Base-by-base conservation (phyloP, 1,284 basidiomycete species). In the Ustilago hordei region DNA sequence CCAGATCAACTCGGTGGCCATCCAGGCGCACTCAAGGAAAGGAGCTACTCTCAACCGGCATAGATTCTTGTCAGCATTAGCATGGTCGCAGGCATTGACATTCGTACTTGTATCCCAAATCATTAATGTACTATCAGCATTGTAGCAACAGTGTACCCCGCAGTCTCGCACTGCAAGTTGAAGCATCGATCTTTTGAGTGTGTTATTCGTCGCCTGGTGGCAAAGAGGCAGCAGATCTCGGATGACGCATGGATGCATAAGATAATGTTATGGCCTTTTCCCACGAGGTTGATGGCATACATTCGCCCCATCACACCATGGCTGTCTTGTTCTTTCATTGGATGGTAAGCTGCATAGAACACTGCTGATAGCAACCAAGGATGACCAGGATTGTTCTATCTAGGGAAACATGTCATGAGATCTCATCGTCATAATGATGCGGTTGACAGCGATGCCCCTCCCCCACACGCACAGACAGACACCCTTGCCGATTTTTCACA, bases 1-100 rank as follows among this genome's bases (percentile, higher is more conserved):
- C 60, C 57, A 12, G 31, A 35, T 12, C 68, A 64, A n/a, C 4
- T 23, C 23, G n/a, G 17, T 47, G 35, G 45, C 47, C 34, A 53
- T 8, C 8, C 43, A 39, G 36, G 32, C 45, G 19, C 54, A 6
- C 23, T 57, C 38, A 67, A 67, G 34, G 65, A 62, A 28, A 43
- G 62, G 32, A 70, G 68, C 38, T 54, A 35, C 35, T 70, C 68
- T 17, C 68, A 70, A 19, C 63, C 68, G 13, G 68, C 63, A 41
- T 61, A 45, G 31, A 41, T n/a, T 35, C 36, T 4, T 15, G 7
- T 45, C 45, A n/a, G 13, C 41, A 34, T 28, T 61, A n/a, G 35
- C 15, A 41, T 19, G 17, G 15, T 32, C 31, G 47, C 19, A n/a
- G 15, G 35, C 32, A 32, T 31, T 52, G 38, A 43, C 55, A 47